Conservation (phyloP, 768 basidiomycete genomes). For the Suillus subalutaceus region DNA sequence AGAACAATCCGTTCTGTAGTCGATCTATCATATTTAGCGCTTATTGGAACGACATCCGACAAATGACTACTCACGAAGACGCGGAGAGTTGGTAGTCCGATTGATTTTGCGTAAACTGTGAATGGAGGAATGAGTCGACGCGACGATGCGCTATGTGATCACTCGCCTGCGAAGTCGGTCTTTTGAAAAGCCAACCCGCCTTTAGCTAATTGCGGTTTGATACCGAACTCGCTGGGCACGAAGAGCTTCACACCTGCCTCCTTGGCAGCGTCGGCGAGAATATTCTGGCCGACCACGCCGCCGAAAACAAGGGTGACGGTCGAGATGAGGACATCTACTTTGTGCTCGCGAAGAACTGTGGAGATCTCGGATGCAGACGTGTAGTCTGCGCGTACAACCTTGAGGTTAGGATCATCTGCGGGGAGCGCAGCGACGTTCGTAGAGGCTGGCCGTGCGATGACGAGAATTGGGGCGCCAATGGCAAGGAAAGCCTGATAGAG, state of each 20-base stretch:
- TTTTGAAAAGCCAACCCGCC: conserved; percentile 21
- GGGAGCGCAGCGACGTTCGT: conserved; percentile 15
- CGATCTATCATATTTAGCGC: not conserved
- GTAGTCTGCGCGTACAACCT: conserved; percentile 9
- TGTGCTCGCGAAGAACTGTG: conserved; percentile 20
- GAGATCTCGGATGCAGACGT: conserved; percentile 13
- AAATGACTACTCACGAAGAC: conserved; percentile 22
- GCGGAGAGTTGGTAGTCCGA: conserved; percentile 22
- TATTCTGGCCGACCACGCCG: conserved; percentile 22
- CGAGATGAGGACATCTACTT: conserved; percentile 31
- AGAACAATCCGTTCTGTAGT: conserved; percentile 22
- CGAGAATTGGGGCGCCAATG: conserved; percentile 10
- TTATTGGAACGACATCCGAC: not conserved
- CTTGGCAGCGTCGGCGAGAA: conserved; percentile 33
- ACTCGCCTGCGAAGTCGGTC: conserved; percentile 20
- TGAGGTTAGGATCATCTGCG: conserved; percentile 12
- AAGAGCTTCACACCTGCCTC: conserved; percentile 30
- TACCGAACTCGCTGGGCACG: conserved; percentile 35
- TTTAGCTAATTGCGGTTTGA: conserved; percentile 16
- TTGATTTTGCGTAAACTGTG: conserved; percentile 16
- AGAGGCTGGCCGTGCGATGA: conserved; percentile 13
- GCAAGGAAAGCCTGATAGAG: conserved; percentile 15
- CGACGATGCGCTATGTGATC: not conserved
- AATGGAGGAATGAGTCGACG: not conserved
- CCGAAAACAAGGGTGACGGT: conserved; percentile 22